A percentile compares a stretch with the other conserved stretches of the same genome.
Conservation (phyloP, 352 stramenopile genomes). For the Albugo laibachii region DNA sequence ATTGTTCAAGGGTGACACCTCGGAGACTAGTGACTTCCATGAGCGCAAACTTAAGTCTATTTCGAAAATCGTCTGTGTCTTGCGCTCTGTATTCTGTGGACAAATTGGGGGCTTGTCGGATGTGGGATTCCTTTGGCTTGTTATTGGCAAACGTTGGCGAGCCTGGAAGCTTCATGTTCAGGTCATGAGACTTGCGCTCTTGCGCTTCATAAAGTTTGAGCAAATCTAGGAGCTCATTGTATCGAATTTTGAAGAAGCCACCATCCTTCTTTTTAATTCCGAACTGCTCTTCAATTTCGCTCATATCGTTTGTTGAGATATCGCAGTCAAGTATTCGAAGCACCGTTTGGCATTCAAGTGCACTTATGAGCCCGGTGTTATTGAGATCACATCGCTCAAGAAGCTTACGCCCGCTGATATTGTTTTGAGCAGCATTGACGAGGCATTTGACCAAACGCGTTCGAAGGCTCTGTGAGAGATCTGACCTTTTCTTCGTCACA, state of each 20-base stretch:
- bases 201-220: no score
- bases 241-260: not conserved
- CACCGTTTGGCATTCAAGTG: conserved; percentile 55
- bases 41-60: not conserved
- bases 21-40: not conserved
- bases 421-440: conserved; percentile 35
- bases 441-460: conserved; percentile 16
- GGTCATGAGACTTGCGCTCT: no score
- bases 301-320: conserved; percentile 24
- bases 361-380: conserved; percentile 25
- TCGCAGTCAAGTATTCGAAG: conserved; percentile 55
- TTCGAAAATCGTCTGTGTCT: not conserved
- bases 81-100: not conserved
- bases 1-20: not conserved
- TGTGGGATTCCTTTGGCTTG: not conserved
- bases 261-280: not conserved
- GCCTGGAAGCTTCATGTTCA: no score
- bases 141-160: no score
- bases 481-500: not conserved
- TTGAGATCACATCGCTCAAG: conserved; percentile 49
- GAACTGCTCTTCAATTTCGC: conserved; percentile 10
- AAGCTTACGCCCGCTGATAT: conserved; percentile 48
- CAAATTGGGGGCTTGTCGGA: not conserved
- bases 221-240: not conserved
- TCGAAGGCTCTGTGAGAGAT: not conserved